Evolutionary conservation across 2,329 filamentous ascomycete genomes (phyloP), one percentile per base, ranked within the genome.

Genomic region (Aspergillus pseudoviridinutans): DNA sequence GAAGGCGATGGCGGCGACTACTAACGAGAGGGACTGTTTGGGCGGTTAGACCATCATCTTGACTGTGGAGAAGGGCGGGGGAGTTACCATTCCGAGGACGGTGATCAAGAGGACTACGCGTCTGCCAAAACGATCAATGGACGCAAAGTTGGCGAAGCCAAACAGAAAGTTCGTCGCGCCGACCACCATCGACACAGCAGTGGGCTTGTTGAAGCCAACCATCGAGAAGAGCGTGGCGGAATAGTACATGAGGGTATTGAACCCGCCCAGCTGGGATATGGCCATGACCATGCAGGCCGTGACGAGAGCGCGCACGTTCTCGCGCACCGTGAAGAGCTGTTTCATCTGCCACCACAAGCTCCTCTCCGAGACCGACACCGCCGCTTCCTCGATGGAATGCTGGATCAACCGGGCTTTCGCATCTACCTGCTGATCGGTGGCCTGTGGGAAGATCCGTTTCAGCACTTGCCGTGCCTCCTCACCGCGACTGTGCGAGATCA

Each of bases 141-240:
- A 35, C 50, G 76, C 64, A 1, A 81, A 66, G 50, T 80, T 80
- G 49, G 80, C 69, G 54, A 74, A 71, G 0, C 77, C 80, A 57
- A 82, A 80, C 55, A 82, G 61, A 59, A 80, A 82, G 59, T 67
- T 68, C 0, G 65, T 68, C 3, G 57, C 65, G 2, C 61, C 64
- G 4, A 68, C 64, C 22, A 80, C 64, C 22, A 80, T 82, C 55
- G 55, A 79, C 24, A 83, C 80, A 1, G 78, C 78, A 0, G 77
- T 74, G 0, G 80, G 77, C 53, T 82, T 79, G 20, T 71, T 66
- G 64, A 83, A 82, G 1, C 80, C 79, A 27, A 82, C 79, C 3
- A 82, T 74, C 1, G 71, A 69, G 58, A 79, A 79, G 2, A 79
- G 66, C 0, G 74, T 78, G 0, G 74, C 67, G 2, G 70, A 72